Evolutionary conservation across 1,284 basidiomycete genomes (phyloP).

Genomic region (Cutaneotrichosporon cavernicola): DNA sequence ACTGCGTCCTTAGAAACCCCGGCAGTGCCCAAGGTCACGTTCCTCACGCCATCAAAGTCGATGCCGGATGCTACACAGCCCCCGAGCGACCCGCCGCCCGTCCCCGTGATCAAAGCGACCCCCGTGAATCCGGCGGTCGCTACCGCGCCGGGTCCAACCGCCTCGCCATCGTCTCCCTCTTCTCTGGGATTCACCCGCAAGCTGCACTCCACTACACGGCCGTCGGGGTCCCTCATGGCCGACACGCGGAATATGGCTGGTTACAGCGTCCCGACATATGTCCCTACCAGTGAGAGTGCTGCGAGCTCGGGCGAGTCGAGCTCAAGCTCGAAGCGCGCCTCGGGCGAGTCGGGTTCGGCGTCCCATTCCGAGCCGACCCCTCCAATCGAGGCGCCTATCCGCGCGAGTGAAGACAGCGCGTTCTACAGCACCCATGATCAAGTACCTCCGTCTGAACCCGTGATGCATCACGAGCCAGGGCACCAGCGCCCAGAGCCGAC

Average conservation of each 20-base stretch:
- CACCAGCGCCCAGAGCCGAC: not conserved
- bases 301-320: not conserved
- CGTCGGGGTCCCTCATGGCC: not conserved
- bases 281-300: not conserved
- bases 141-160: not conserved
- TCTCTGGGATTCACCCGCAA: not conserved
- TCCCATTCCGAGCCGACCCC: not conserved
- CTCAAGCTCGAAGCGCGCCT: not conserved
- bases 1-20: not conserved
- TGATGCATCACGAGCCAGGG: not conserved
- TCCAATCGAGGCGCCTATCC: not conserved
- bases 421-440: constrained; percentile 1
- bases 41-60: not conserved
- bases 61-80: not conserved
- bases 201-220: constrained; percentile 4
- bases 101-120: too few relatives aligned
- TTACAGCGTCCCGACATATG: constrained; percentile 7
- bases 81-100: not conserved
- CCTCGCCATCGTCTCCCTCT: not conserved
- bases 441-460: not conserved
- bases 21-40: not conserved
- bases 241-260: not conserved
- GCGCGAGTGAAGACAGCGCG: not conserved
- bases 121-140: not conserved
- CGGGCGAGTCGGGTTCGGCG: not conserved